These are phyloP conservation scores for Rhinocladiella mackenziei DNA, from an alignment of 2,329 filamentous ascomycete genomes.

Conservation along the genomic window DNA sequence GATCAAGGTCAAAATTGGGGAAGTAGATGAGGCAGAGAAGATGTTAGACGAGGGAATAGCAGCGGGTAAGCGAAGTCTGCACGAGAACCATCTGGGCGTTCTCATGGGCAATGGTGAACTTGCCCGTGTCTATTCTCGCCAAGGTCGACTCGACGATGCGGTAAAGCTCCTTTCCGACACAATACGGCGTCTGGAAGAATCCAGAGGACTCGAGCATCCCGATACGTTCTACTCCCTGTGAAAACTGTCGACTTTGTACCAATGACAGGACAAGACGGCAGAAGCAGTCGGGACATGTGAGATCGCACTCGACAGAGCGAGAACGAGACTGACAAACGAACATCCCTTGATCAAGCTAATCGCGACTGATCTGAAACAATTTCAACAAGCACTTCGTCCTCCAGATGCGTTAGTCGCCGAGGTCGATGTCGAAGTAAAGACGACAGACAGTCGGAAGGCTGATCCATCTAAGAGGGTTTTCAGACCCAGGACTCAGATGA, in stretches of 20 bases:
- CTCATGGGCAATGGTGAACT: constrained; percentile 4
- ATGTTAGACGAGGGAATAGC: constrained; percentile 5
- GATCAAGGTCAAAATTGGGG: constrained; percentile 16
- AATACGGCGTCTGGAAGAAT: background rate
- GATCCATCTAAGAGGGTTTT: no score
- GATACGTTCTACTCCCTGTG: constrained; percentile 4
- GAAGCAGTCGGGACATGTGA: background rate
- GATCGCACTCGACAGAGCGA: background rate
- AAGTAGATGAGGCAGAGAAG: constrained; percentile 68
- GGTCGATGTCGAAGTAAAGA: constrained; percentile 5
- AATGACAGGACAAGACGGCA: background rate
- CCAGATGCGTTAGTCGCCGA: no score
- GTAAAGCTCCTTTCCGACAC: background rate
- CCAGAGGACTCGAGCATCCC: constrained; percentile 2
- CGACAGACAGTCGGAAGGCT: constrained; percentile 2
- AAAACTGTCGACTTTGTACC: background rate
- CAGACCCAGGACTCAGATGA: background rate
- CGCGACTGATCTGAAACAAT: background rate
- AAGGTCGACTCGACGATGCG: constrained; percentile 2
- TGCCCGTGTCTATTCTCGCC: constrained; percentile 2
- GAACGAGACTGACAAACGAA: background rate
- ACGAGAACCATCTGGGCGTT: constrained; percentile 2
- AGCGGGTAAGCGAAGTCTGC: constrained; percentile 2
- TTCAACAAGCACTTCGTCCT: no score
- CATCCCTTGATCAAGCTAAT: constrained; percentile 2